These are phyloP conservation scores for Neofusicoccum laricinum DNA, from an alignment of 2,329 filamentous ascomycete species.

Conservation along the genomic window DNA sequence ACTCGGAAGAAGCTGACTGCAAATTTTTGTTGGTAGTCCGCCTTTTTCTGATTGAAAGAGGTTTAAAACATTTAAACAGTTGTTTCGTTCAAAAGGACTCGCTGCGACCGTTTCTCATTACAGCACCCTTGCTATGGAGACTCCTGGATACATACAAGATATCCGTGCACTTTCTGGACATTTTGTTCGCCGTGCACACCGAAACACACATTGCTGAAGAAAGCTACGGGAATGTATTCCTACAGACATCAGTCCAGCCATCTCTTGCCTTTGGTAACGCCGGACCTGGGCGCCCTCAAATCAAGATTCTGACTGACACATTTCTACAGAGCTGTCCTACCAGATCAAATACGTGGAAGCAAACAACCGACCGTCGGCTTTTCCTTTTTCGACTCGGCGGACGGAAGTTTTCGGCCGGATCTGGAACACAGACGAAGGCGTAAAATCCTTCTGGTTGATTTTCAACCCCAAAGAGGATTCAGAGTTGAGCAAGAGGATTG, in stretches of 20 bases:
- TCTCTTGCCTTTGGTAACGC: not conserved
- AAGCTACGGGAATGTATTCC: slow-evolving; percentile 3
- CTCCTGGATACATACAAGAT: not conserved
- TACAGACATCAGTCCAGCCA: not conserved
- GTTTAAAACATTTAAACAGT: not conserved
- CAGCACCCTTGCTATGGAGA: not conserved
- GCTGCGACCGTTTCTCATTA: not conserved
- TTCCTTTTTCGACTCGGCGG: not conserved
- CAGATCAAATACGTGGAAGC: slow-evolving; percentile 12
- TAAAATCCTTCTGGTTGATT: not conserved
- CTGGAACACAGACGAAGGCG: not conserved
- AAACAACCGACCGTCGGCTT: not conserved
- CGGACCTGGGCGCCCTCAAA: not conserved
- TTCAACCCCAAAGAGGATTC: slow-evolving; percentile 8
- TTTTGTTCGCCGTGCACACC: slow-evolving; percentile 4
- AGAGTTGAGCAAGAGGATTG: not conserved
- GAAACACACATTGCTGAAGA: slow-evolving; percentile 8
- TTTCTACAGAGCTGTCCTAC: not conserved
- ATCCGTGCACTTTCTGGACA: not conserved
- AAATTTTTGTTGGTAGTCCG: not conserved
- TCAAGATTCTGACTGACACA: not conserved
- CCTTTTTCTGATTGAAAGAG: not conserved
- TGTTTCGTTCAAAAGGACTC: not conserved
- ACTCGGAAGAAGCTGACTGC: not conserved
- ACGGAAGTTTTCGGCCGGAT: slow-evolving; percentile 3